phyloP scores from a whole-genome alignment of 441 rosid species.

The Hura crepitans region DNA sequence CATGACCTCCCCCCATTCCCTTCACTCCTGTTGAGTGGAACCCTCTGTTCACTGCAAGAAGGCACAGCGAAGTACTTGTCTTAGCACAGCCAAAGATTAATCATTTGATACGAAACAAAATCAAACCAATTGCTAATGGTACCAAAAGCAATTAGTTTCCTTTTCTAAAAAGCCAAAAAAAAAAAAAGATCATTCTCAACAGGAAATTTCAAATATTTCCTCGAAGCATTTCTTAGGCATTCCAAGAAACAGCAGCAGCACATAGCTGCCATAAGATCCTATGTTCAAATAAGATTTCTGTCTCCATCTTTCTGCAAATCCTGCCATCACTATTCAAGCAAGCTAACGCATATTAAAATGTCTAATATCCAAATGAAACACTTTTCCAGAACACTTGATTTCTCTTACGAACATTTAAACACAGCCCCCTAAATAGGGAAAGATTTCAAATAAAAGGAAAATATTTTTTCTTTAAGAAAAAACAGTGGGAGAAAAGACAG shows the following conservation, averaged over 20 bases:
- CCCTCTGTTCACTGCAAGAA: constrained; percentile 53
- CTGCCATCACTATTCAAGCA: background rate
- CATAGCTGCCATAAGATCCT: background rate
- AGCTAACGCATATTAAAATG: background rate
- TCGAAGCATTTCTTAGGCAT: background rate
- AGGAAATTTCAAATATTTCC: background rate
- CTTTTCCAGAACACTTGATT: no score
- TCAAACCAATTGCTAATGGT: background rate
- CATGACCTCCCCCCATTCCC: constrained; percentile 70
- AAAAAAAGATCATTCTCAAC: background rate
- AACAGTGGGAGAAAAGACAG: background rate
- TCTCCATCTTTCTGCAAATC: background rate
- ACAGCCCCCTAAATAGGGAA: no score
- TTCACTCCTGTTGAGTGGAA: constrained; percentile 83
- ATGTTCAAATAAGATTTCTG: background rate
- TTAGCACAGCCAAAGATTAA: constrained; percentile 4
- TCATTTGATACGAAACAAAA: background rate
- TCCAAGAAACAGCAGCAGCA: background rate
- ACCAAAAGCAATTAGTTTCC: background rate
- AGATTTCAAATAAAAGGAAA: no score
- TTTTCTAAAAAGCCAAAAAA: background rate
- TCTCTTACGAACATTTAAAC: no score
- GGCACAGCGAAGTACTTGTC: background rate
- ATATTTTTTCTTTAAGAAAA: no score
- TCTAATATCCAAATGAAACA: no score